These are phyloP conservation scores for Leishmania major DNA, from an alignment of 208 protist genomes.

Conservation along the genomic window DNA sequence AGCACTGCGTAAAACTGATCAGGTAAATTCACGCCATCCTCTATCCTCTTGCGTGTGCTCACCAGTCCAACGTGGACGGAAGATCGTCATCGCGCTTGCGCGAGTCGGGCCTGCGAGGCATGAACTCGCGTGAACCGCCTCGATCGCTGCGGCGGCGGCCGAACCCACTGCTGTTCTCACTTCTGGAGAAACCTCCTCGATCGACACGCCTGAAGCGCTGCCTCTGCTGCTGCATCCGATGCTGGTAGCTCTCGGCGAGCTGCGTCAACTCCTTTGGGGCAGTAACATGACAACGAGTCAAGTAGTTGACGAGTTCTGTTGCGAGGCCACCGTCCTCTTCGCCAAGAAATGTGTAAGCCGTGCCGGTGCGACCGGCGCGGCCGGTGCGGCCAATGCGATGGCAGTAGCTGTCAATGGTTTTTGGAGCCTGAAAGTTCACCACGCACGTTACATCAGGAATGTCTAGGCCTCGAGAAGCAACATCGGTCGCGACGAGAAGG, in stretches of 20 bases:
- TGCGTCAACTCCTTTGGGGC: slow-evolving; percentile 51
- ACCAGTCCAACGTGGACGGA: slow-evolving; percentile 8
- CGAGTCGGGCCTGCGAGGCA: neutral
- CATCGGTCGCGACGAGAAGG: slow-evolving; percentile 94
- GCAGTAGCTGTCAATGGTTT: slow-evolving; percentile 94
- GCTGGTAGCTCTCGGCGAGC: slow-evolving; percentile 42
- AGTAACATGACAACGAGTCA: slow-evolving; percentile 65
- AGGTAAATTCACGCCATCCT: neutral
- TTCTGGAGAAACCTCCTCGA: slow-evolving; percentile 15
- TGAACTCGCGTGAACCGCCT: neutral
- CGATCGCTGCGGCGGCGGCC: neutral
- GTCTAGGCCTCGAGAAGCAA: slow-evolving; percentile 95
- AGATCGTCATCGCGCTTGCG: neutral
- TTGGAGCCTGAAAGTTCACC: slow-evolving; percentile 94
- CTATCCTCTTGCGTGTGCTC: neutral
- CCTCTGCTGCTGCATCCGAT: neutral
- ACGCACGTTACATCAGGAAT: slow-evolving; percentile 94
- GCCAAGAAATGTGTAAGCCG: slow-evolving; percentile 88
- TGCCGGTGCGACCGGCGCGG: slow-evolving; percentile 84
- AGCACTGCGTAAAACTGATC: neutral
- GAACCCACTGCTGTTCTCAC: neutral
- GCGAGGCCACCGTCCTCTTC: slow-evolving; percentile 55
- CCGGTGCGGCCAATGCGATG: slow-evolving; percentile 96
- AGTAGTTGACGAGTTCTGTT: slow-evolving; percentile 68
- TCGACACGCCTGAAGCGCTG: neutral